Evolutionary conservation across 345 rosid genomes (phyloP).

Genomic region (Populus ilicifolia): DNA sequence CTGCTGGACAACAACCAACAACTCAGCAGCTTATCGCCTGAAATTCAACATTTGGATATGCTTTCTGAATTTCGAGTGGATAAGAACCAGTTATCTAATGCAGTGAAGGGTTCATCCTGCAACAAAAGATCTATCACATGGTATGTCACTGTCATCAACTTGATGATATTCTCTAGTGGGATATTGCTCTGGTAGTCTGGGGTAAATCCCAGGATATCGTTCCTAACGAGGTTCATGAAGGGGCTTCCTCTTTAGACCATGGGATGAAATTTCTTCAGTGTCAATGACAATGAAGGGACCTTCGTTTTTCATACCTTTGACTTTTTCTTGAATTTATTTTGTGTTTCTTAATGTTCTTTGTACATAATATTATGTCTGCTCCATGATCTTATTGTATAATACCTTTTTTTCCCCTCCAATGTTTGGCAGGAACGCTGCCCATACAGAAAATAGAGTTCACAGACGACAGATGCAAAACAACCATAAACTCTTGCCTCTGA

Average conservation of each 20-base stretch:
- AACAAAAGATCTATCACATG: constrained; percentile 10
- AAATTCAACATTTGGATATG: constrained; percentile 32
- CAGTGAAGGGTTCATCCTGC: constrained; percentile 20
- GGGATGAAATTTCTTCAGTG: not conserved
- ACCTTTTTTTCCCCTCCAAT: not conserved
- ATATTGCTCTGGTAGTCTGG: not conserved
- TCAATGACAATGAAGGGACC: not conserved
- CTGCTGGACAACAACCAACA: constrained; percentile 47
- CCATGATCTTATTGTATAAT: not conserved
- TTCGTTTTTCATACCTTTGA: not conserved
- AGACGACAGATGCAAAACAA: constrained; percentile 32
- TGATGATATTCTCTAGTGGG: not conserved
- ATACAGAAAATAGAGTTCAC: constrained; percentile 27
- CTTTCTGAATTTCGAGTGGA: constrained; percentile 43
- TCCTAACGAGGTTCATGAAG: not conserved
- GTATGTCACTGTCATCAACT: constrained; percentile 19
- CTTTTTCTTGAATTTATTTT: not conserved
- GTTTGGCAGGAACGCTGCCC: constrained; percentile 34
- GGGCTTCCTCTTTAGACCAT: not conserved
- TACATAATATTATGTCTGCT: not conserved
- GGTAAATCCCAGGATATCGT: not conserved
- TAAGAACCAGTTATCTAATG: constrained; percentile 31
- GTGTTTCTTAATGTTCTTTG: not conserved
- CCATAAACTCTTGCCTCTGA: too few species aligned
- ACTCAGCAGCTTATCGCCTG: constrained; percentile 38